These are phyloP conservation scores for Penicillium sp. DNA, from an alignment of 2,329 filamentous ascomycete species.

Conservation along the genomic window DNA sequence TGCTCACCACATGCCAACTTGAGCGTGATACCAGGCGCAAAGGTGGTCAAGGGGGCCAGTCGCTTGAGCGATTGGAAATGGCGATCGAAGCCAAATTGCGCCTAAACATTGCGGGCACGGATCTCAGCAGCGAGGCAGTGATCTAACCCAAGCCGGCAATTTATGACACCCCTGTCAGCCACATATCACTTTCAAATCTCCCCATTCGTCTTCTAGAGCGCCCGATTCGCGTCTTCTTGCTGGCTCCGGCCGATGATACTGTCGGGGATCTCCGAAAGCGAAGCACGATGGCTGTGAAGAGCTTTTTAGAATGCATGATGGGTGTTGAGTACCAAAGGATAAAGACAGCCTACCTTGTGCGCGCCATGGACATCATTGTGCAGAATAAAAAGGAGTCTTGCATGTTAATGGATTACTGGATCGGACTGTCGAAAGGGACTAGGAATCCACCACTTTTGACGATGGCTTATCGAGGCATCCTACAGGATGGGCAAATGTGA, in stretches of 20 bases:
- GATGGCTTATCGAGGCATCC: background rate
- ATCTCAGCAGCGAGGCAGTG: background rate
- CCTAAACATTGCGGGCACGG: background rate
- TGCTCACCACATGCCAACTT: background rate
- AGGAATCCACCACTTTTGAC: background rate
- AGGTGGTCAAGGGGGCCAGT: background rate
- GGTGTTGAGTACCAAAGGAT: background rate
- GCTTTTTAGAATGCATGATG: background rate
- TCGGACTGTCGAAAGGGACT: background rate
- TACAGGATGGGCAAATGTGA: background rate
- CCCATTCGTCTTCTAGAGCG: background rate
- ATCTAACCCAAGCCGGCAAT: background rate
- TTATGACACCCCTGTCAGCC: background rate
- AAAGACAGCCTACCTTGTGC: background rate
- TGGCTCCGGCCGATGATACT: background rate
- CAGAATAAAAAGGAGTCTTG: background rate
- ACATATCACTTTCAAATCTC: background rate
- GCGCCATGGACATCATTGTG: background rate
- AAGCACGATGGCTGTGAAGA: background rate
- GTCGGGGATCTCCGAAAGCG: background rate
- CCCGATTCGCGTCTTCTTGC: background rate
- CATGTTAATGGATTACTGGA: background rate
- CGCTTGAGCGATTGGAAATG: background rate
- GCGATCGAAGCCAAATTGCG: background rate
- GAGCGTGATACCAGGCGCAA: background rate